Evolutionary conservation across 2,329 filamentous ascomycete genomes (phyloP), one percentile per base, ranked within the genome.

Genomic region (Aspergillus japonicus): DNA sequence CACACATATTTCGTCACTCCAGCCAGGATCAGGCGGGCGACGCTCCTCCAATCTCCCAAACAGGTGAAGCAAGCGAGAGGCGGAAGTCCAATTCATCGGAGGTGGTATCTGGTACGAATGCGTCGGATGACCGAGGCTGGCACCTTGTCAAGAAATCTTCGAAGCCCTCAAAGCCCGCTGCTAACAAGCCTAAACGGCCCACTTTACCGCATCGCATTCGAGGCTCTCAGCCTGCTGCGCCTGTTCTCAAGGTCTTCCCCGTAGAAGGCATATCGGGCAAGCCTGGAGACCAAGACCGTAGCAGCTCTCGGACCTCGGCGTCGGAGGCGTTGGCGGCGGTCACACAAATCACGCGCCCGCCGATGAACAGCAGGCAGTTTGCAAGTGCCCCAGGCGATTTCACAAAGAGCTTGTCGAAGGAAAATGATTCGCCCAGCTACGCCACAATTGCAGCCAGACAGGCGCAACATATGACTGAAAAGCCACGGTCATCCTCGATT

Each of bases 241-340:
- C 73, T 4, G 39, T 72, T 12, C 65, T 72, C 3, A 65, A 68
- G 31, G 50, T 68, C 4, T 72, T 69, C 6, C 57, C 64, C 2
- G 58, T 70, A 4, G 61, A 74, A 44, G 76, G 70, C 42, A 66
- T 68, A 58, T 71, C 69, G 39, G 73, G 65, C 55, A 66, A 62
- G n/a, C 56, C 58, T 16, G 35, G 63, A 47, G 64, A 60, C 33
- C 65, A 61, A 47, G 57, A 54, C 19, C 61, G 56, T 33, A 67
- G 57, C 58, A 69, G 57, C 56, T 69, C 70, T 26, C 33, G 64
- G 4, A 58, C 64, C 58, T 78, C 77, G 3, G 78, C 78, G 4
- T 73, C 76, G 31, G 70, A 71, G 57, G 71, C 74, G 14, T 65
- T 81, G 5, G 68, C 73, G 5, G 71, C 76, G 1, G 71, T 80